Conservation (phyloP, 1,284 basidiomycete species). For the Abortiporus biennis region DNA sequence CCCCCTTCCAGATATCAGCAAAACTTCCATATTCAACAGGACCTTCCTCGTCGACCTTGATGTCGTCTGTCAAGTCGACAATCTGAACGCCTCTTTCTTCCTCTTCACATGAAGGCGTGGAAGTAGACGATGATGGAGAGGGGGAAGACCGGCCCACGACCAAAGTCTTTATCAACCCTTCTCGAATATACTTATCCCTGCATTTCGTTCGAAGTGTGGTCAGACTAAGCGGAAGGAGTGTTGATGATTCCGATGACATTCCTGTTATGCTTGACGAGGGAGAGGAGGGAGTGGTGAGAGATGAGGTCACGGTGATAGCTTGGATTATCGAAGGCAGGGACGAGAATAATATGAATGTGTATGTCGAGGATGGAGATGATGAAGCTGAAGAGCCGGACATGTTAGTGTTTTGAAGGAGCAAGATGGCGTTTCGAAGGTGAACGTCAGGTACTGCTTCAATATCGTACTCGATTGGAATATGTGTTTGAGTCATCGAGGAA, state of each 20-base stretch:
- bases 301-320: slow-evolving; percentile 1
- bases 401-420: slow-evolving; percentile 42
- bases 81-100: slow-evolving; percentile 39
- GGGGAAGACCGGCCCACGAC: slow-evolving; percentile 45
- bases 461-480: slow-evolving; percentile 33
- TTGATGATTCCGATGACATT: too few relatives aligned
- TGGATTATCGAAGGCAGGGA: slow-evolving; percentile 40
- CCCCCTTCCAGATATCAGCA: slow-evolving; percentile 53
- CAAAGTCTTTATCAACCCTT: slow-evolving; percentile 50
- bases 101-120: too few relatives aligned
- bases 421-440: slow-evolving; percentile 49
- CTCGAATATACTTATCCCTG: slow-evolving; percentile 44
- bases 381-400: slow-evolving; percentile 44
- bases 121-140: too few relatives aligned
- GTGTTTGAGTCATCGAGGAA: too few relatives aligned
- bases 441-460: slow-evolving; percentile 42
- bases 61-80: slow-evolving; percentile 49
- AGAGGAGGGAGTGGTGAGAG: too few relatives aligned
- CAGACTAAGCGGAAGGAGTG: too few relatives aligned
- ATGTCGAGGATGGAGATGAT: slow-evolving; percentile 21
- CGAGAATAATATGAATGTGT: slow-evolving; percentile 49
- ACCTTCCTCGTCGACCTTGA: slow-evolving; percentile 28
- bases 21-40: slow-evolving; percentile 47
- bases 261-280: too few relatives aligned
- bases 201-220: slow-evolving; percentile 26